A percentile compares a stretch with the other conserved stretches of the same genome.
Conservation (phyloP, 306 rosid species). For the Vigna nakashimae region DNA sequence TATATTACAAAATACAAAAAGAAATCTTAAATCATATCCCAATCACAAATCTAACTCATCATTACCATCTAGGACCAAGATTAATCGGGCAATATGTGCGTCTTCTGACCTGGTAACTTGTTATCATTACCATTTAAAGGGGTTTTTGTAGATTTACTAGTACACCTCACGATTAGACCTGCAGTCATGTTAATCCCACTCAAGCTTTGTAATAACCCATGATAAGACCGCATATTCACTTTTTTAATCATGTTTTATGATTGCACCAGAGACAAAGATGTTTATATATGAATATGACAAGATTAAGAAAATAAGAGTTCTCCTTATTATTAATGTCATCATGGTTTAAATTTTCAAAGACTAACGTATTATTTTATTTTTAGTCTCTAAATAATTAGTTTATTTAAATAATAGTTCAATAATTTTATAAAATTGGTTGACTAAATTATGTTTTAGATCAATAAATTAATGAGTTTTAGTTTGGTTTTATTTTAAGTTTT, state of each 20-base stretch:
- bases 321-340: too few species aligned
- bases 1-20: slow-evolving; percentile 15
- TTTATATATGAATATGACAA: too few species aligned
- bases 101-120: not conserved
- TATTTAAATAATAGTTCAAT: too few species aligned
- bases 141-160: not conserved
- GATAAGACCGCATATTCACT: slow-evolving; percentile 17
- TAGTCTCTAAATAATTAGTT: too few species aligned
- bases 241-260: slow-evolving; percentile 18
- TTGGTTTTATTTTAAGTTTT: too few species aligned
- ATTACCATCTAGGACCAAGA: slow-evolving; percentile 26
- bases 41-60: slow-evolving; percentile 9
- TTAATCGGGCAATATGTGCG: not conserved
- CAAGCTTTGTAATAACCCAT: not conserved
- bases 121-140: not conserved
- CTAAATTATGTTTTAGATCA: too few species aligned
- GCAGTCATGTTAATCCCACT: not conserved
- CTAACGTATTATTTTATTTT: too few species aligned
- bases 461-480: too few species aligned
- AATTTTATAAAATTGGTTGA: too few species aligned
- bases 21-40: not conserved
- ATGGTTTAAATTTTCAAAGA: too few species aligned
- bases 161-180: not conserved
- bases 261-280: slow-evolving; percentile 6
- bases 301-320: too few species aligned